phyloP scores from a whole-genome alignment of 148 eudicot species.

The Amaranthus palmeri region DNA sequence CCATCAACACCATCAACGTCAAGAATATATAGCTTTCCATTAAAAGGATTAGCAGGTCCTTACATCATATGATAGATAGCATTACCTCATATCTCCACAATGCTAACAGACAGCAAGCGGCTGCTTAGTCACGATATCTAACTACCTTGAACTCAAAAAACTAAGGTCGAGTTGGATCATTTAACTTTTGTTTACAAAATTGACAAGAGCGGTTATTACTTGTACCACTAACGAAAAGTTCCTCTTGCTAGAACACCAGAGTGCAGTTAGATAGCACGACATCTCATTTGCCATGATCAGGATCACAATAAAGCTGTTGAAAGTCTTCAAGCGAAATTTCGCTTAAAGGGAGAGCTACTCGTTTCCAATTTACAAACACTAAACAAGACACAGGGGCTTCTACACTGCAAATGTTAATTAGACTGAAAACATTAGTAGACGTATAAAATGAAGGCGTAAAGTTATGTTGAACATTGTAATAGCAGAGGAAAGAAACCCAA shows the following conservation, averaged over 20 bases:
- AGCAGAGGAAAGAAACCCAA: neutral
- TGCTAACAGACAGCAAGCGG: conserved; percentile 5
- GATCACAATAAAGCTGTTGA: conserved; percentile 10
- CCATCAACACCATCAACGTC: no score
- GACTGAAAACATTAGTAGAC: neutral
- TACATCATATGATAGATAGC: neutral
- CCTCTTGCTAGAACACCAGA: neutral
- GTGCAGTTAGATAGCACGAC: neutral
- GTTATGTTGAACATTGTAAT: neutral
- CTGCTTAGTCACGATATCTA: neutral
- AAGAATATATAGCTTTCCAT: neutral
- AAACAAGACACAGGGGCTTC: neutral
- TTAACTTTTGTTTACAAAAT: conserved; percentile 12
- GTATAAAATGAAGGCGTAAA: neutral
- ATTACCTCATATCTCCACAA: neutral
- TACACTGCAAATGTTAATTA: conserved; percentile 13
- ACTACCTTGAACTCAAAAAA: conserved; percentile 7
- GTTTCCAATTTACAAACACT: neutral
- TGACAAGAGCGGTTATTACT: conserved; percentile 7
- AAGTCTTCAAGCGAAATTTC: neutral
- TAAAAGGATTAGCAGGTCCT: neutral
- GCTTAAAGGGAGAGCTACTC: neutral
- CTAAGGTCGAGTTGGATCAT: neutral
- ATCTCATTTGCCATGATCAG: neutral
- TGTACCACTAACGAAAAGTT: conserved; percentile 13